Conservation (phyloP, 2,329 filamentous ascomycete species). For the Colletotrichum nymphaeae region DNA sequence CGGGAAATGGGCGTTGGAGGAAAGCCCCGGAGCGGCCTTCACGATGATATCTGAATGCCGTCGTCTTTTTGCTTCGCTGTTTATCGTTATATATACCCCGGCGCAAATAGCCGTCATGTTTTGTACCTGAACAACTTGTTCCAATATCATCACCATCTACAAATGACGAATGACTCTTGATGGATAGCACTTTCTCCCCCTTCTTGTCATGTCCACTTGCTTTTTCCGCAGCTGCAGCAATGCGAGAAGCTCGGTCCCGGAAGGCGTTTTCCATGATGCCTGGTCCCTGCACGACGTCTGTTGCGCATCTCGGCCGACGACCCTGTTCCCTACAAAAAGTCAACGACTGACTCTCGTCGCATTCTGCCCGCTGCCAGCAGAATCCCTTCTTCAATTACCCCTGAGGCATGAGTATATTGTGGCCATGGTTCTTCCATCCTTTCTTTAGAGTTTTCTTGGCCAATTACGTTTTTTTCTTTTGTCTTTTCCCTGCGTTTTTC, state of each 20-base stretch:
- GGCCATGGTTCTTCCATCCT: not conserved
- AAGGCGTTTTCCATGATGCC: not conserved
- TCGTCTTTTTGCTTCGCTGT: not conserved
- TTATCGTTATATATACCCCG: constrained; percentile 37
- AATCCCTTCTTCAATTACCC: not conserved
- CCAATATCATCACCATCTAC: not conserved
- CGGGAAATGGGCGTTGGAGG: constrained; percentile 8
- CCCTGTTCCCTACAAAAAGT: constrained; percentile 9
- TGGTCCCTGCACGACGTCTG: constrained; percentile 8
- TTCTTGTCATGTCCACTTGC: too few species aligned
- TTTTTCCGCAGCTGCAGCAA: not conserved
- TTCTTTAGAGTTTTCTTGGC: not conserved
- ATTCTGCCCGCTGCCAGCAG: not conserved
- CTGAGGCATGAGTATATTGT: too few species aligned
- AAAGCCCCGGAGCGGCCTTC: not conserved
- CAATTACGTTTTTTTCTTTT: too few species aligned
- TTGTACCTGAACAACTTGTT: not conserved
- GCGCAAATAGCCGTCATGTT: constrained; percentile 33
- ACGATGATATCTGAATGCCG: constrained; percentile 22
- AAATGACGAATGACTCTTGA: constrained; percentile 25
- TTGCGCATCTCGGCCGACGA: not conserved
- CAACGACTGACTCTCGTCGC: constrained; percentile 17
- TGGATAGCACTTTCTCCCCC: not conserved
- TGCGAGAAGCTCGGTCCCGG: not conserved
- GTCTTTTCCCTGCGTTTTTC: too few species aligned